Percentiles rank a stretch among this genome's conserved stretches.
Conservation (phyloP, 805 yeast genomes). For the Saturnispora diversa region DNA sequence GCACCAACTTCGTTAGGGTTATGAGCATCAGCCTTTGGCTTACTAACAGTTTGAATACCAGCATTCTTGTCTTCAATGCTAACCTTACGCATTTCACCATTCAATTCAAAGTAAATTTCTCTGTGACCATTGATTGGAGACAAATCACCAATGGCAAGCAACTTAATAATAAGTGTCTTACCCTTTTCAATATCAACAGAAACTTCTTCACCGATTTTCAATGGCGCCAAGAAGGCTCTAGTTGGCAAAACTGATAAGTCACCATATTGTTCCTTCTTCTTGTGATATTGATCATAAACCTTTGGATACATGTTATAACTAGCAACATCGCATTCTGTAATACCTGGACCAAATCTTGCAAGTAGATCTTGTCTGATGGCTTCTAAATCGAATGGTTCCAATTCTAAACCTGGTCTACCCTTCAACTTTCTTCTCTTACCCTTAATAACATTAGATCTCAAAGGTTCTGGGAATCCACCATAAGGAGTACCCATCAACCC, state of each 20-base stretch:
- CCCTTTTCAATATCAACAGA: conserved; percentile 89
- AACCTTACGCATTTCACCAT: conserved; percentile 98
- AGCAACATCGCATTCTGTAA: conserved; percentile 85
- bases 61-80: conserved; percentile 57
- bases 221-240: conserved; percentile 78
- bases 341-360: conserved; percentile 64
- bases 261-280: conserved; percentile 69
- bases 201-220: conserved; percentile 82
- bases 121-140: conserved; percentile 65
- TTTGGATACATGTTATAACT: conserved; percentile 97
- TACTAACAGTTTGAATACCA: conserved; percentile 77
- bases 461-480: conserved; percentile 99
- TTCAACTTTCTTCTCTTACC: conserved; percentile 89
- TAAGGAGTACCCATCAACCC: conserved; percentile 99
- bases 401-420: conserved; percentile 84
- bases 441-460: conserved; percentile 81
- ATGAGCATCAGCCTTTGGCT: conserved; percentile 69
- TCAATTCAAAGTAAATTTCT: conserved; percentile 95
- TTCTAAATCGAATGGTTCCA: conserved; percentile 75
- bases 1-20: conserved; percentile 81
- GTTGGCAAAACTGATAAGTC: conserved; percentile 94
- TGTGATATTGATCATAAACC: conserved; percentile 84
- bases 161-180: conserved; percentile 82
- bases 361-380: conserved; percentile 64
- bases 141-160: conserved; percentile 88